phyloP scores from a whole-genome alignment of 148 eudicot species.

The Spergularia bocconei region DNA sequence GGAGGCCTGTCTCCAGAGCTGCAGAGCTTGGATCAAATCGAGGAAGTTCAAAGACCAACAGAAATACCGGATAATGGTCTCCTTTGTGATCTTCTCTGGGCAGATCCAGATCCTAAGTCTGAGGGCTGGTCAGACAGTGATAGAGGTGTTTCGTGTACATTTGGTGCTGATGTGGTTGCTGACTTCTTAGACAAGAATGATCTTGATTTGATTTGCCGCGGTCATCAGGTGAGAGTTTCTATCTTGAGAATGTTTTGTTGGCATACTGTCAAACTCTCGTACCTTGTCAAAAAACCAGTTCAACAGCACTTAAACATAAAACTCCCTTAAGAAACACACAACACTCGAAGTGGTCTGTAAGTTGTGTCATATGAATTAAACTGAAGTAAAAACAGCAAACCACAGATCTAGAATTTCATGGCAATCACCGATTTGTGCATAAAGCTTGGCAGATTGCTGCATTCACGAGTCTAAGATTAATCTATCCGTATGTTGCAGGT shows the following conservation, averaged over 20 bases:
- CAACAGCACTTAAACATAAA: too few relatives aligned
- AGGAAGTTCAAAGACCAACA: conserved; percentile 66
- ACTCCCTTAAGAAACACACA: neutral
- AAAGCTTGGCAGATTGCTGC: neutral
- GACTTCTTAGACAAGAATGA: conserved; percentile 75
- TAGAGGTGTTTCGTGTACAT: conserved; percentile 89
- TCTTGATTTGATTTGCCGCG: conserved; percentile 85
- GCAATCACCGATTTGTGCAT: neutral
- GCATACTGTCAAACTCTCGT: neutral
- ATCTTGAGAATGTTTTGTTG: conserved; percentile 1
- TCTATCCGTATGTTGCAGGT: conserved; percentile 45
- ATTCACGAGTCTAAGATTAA: neutral
- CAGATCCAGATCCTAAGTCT: conserved; percentile 67
- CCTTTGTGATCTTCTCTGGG: conserved; percentile 87
- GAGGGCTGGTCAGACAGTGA: conserved; percentile 90
- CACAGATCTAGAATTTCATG: neutral
- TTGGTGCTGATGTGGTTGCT: conserved; percentile 76
- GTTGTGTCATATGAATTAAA: neutral
- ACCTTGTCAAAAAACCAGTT: neutral
- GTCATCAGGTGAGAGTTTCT: conserved; percentile 66
- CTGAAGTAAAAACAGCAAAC: neutral
- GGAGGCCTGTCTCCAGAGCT: conserved; percentile 86
- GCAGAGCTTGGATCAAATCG: conserved; percentile 57
- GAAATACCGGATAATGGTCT: conserved; percentile 84
- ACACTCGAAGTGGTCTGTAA: neutral